Conservation (phyloP, 2,329 filamentous ascomycete species). For the Tetracladium maxilliforme region DNA sequence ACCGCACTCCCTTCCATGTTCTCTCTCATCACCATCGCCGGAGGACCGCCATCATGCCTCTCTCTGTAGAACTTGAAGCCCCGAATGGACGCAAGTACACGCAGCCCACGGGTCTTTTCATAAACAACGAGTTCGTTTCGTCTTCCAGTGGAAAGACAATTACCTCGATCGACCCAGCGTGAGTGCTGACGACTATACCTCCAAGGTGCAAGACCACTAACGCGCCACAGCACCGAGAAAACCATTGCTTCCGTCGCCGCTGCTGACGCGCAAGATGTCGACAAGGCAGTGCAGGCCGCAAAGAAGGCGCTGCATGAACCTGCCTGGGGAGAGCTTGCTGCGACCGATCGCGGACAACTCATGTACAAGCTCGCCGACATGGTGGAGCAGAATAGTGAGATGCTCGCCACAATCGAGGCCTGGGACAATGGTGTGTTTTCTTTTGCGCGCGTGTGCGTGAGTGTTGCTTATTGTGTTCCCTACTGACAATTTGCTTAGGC, state of each 20-base stretch:
- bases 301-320: slow-evolving; percentile 51
- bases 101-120: slow-evolving; percentile 65
- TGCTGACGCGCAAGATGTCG: slow-evolving; percentile 50
- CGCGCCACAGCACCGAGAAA: slow-evolving; percentile 42
- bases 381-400: slow-evolving; percentile 43
- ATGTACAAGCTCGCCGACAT: slow-evolving; percentile 59
- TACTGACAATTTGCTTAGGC: too few relatives aligned
- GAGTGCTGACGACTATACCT: too few relatives aligned
- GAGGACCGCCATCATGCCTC: too few relatives aligned
- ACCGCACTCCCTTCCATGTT: too few relatives aligned
- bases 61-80: slow-evolving; percentile 55
- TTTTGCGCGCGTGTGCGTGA: too few relatives aligned
- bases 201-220: too few relatives aligned
- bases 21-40: too few relatives aligned
- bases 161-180: slow-evolving; percentile 56
- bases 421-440: slow-evolving; percentile 74
- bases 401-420: slow-evolving; percentile 45
- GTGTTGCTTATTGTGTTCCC: too few relatives aligned
- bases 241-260: slow-evolving; percentile 60
- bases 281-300: slow-evolving; percentile 55
- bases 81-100: slow-evolving; percentile 61
- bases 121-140: slow-evolving; percentile 68
- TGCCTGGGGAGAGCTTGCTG: slow-evolving; percentile 53
- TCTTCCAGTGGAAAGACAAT: slow-evolving; percentile 51
- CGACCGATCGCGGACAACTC: slow-evolving; percentile 51